Evolutionary conservation across 176 grass and related monocot species (phyloP).

Genomic region (Puccinellia tenuiflora): DNA sequence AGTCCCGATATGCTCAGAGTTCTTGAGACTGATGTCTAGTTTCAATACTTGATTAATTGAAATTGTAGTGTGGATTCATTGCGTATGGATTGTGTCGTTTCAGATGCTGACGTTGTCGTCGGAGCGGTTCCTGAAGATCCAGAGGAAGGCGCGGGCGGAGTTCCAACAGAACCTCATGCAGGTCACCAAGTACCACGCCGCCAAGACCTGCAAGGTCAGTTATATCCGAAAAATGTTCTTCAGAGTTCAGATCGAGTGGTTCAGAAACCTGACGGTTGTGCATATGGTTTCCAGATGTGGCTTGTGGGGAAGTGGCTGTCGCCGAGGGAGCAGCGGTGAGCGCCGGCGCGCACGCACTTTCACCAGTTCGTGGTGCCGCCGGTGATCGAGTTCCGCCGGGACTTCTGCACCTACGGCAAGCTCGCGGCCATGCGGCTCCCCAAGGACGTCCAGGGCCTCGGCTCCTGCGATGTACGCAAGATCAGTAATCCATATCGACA

Average conservation of each 20-base stretch:
- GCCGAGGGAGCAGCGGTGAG: slow-evolving; percentile 75
- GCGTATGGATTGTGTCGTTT: neutral
- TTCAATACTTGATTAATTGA: neutral
- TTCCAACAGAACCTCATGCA: slow-evolving; percentile 71
- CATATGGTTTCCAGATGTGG: slow-evolving; percentile 79
- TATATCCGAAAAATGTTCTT: too few relatives aligned
- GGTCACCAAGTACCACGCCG: slow-evolving; percentile 83
- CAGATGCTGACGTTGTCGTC: slow-evolving; percentile 82
- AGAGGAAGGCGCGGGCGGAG: slow-evolving; percentile 65
- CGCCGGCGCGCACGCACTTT: slow-evolving; percentile 78
- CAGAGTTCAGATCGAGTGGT: neutral
- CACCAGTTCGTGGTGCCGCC: slow-evolving; percentile 98
- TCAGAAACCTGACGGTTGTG: neutral
- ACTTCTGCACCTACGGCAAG: slow-evolving; percentile 82
- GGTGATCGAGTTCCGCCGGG: slow-evolving; percentile 69
- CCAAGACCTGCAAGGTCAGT: slow-evolving; percentile 82
- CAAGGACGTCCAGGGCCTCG: slow-evolving; percentile 81
- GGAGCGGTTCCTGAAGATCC: slow-evolving; percentile 73
- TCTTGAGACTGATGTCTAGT: neutral
- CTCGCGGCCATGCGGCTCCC: slow-evolving; percentile 88
- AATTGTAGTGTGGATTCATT: neutral
- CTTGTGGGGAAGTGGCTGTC: slow-evolving; percentile 92
- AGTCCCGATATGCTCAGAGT: slow-evolving; percentile 36
- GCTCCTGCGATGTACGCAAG: slow-evolving; percentile 79
- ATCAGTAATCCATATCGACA: too few relatives aligned